These are phyloP conservation scores for Neurospora pannonica DNA, from an alignment of 495 filamentous ascomycete species.

Conservation along the genomic window DNA sequence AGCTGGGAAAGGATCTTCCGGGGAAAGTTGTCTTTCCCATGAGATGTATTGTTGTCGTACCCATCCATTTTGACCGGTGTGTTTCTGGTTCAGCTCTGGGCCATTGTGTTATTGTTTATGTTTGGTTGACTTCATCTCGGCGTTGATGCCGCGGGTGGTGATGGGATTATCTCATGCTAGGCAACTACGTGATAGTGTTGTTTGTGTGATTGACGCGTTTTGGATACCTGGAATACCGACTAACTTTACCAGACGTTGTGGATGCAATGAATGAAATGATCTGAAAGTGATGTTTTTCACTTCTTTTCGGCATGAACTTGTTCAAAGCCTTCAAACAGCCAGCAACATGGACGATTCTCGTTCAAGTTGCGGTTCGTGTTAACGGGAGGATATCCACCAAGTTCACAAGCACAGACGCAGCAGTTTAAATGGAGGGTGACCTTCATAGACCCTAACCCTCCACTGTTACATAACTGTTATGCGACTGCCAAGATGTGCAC, in stretches of 20 bases:
- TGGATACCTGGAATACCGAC: neutral
- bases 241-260: neutral
- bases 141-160: neutral
- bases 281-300: neutral
- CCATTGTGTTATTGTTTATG: slow-evolving; percentile 1
- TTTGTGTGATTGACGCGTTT: neutral
- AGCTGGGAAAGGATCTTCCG: slow-evolving; percentile 17
- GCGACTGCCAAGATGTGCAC: neutral
- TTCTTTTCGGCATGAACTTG: neutral
- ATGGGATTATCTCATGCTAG: neutral
- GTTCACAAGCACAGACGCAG: neutral
- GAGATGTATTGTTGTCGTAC: neutral
- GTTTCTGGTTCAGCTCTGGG: neutral
- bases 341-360: neutral
- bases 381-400: neutral
- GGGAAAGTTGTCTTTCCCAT: neutral
- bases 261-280: neutral
- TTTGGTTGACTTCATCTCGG: slow-evolving; percentile 8
- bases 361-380: neutral
- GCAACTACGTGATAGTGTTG: neutral
- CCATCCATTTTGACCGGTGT: neutral
- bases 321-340: neutral
- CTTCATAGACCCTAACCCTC: neutral
- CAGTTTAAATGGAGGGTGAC: neutral
- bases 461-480: neutral